Conservation (phyloP, 1,284 basidiomycete species). For the Heterobasidion occidentale region DNA sequence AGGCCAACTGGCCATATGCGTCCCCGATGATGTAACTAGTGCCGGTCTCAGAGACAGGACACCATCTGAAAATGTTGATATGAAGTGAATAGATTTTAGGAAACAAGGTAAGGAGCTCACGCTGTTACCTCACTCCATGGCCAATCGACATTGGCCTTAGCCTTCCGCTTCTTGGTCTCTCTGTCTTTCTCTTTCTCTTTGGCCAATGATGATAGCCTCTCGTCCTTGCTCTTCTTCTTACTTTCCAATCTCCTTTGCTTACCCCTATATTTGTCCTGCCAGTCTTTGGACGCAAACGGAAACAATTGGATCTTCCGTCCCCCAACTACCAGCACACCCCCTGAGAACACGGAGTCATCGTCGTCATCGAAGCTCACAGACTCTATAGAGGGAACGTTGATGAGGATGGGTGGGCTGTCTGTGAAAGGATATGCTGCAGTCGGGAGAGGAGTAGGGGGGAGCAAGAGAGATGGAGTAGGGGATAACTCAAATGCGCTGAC, state of each 20-base stretch:
- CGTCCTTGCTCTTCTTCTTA: slow-evolving; percentile 34
- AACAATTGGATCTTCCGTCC: slow-evolving; percentile 56
- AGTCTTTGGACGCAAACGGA: slow-evolving; percentile 39
- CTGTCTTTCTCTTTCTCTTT: slow-evolving; percentile 48
- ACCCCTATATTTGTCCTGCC: slow-evolving; percentile 41
- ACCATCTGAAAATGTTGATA: slow-evolving; percentile 33
- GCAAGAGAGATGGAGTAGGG: slow-evolving; percentile 35
- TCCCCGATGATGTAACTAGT: slow-evolving; percentile 68
- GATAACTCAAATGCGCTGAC: slow-evolving; percentile 45
- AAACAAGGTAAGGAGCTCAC: slow-evolving; percentile 28
- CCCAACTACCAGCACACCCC: slow-evolving; percentile 66
- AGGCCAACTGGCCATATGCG: slow-evolving; percentile 63
- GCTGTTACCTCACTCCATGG: slow-evolving; percentile 62
- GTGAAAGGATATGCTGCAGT: slow-evolving; percentile 19
- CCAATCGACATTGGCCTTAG: slow-evolving; percentile 52
- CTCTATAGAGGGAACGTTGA: slow-evolving; percentile 33
- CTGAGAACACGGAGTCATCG: slow-evolving; percentile 30
- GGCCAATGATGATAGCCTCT: slow-evolving; percentile 31
- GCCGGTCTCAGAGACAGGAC: slow-evolving; percentile 33
- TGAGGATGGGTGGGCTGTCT: slow-evolving; percentile 34
- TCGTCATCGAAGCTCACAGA: slow-evolving; percentile 18
- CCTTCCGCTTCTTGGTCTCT: slow-evolving; percentile 44
- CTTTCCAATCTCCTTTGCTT: slow-evolving; percentile 44
- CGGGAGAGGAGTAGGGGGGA: slow-evolving; percentile 31
- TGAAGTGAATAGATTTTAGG: slow-evolving; percentile 2